A percentile compares a stretch with the other conserved stretches of the same genome.
phyloP scores from a whole-genome alignment of 805 yeast genomes.

The Nakazawaea anatomiae region DNA sequence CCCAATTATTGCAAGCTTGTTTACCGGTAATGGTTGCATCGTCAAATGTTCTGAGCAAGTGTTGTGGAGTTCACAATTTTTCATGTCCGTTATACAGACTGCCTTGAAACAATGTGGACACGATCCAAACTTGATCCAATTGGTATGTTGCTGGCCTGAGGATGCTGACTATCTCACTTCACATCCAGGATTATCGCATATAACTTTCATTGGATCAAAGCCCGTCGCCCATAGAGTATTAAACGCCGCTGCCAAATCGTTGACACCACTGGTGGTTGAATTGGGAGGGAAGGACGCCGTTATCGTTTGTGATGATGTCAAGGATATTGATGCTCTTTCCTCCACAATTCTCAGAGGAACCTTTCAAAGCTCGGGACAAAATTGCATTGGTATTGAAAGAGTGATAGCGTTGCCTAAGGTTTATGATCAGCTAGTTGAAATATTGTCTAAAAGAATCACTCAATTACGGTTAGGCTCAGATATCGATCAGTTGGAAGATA shows the following conservation, averaged over 20 bases:
- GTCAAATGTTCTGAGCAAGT: conserved; percentile 96
- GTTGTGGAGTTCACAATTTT: conserved; percentile 87
- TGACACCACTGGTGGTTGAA: conserved; percentile 94
- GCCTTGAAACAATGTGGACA: conserved; percentile 71
- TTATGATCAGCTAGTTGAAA: conserved; percentile 56
- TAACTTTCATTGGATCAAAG: conserved; percentile 94
- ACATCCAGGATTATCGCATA: conserved; percentile 77
- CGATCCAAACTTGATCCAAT: conserved; percentile 79
- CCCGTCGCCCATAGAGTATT: conserved; percentile 90
- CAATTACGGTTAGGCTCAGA: conserved; percentile 79
- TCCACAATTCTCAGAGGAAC: conserved; percentile 91
- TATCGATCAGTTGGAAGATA: conserved; percentile 82
- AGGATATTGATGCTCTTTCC: conserved; percentile 51
- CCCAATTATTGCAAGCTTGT: conserved; percentile 82
- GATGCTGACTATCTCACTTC: conserved; percentile 82
- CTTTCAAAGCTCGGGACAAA: conserved; percentile 96
- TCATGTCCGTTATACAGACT: conserved; percentile 61
- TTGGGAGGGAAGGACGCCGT: conserved; percentile 96
- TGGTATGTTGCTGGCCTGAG: conserved; percentile 84
- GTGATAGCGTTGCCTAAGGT: conserved; percentile 73
- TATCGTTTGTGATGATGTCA: conserved; percentile 76
- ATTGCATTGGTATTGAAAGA: conserved; percentile 95
- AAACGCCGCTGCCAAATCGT: conserved; percentile 72
- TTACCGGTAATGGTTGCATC: conserved; percentile 87
- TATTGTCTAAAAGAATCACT: conserved; percentile 52